These are phyloP conservation scores for Apiotrichum domesticum DNA, from an alignment of 1,284 basidiomycete species.

Conservation along the genomic window DNA sequence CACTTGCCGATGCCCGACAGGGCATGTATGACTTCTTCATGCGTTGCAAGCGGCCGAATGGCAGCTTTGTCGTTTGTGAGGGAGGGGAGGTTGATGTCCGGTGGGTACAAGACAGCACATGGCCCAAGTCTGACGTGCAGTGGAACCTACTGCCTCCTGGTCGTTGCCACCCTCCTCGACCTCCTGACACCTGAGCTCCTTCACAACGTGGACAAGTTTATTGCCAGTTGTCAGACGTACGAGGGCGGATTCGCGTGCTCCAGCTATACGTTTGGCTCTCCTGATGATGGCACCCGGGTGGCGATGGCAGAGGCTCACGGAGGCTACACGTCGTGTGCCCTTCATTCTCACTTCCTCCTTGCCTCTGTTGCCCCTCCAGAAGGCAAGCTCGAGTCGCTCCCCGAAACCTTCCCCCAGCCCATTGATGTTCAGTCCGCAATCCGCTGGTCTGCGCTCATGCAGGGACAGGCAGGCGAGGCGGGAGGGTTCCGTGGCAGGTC, in stretches of 20 bases:
- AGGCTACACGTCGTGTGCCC: slow-evolving; percentile 90
- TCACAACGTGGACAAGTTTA: slow-evolving; percentile 49
- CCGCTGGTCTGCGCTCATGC: slow-evolving; percentile 82
- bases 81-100: slow-evolving; percentile 91
- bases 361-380: slow-evolving; percentile 16
- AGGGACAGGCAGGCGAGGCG: slow-evolving; percentile 73
- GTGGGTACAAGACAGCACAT: slow-evolving; percentile 47
- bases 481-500: slow-evolving; percentile 91
- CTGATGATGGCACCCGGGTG: slow-evolving; percentile 30
- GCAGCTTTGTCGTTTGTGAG: slow-evolving; percentile 83
- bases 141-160: slow-evolving; percentile 69
- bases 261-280: slow-evolving; percentile 48
- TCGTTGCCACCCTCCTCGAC: slow-evolving; percentile 65
- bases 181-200: slow-evolving; percentile 84
- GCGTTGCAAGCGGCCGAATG: slow-evolving; percentile 87
- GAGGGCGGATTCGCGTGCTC: slow-evolving; percentile 92
- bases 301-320: slow-evolving; percentile 88
- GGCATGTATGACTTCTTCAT: slow-evolving; percentile 84
- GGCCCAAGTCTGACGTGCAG: slow-evolving; percentile 44
- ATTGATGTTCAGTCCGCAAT: slow-evolving; percentile 62
- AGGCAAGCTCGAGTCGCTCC: slow-evolving; percentile 11
- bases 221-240: slow-evolving; percentile 79
- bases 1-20: slow-evolving; percentile 61
- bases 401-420: slow-evolving; percentile 34
- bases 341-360: slow-evolving; percentile 77